A percentile compares a stretch with the other conserved stretches of the same genome.
Conservation (phyloP, 495 filamentous ascomycete genomes). For the Aspergillus ostianus region DNA sequence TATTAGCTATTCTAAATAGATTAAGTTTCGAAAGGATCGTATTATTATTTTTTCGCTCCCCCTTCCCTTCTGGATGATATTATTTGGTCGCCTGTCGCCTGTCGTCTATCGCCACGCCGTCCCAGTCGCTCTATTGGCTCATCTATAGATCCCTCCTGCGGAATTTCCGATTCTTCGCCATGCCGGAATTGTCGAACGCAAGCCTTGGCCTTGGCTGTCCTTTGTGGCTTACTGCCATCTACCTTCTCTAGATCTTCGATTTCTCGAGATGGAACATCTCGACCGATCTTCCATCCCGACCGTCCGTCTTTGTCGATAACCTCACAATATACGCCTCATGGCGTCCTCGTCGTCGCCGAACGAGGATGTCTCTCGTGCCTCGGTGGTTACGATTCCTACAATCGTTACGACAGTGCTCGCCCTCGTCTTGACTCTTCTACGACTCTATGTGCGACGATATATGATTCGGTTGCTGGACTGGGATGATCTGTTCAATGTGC, state of each 20-base stretch:
- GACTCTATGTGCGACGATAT: constrained; percentile 5
- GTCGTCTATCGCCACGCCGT: not conserved
- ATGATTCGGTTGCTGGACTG: constrained; percentile 3
- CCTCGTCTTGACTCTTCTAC: not conserved
- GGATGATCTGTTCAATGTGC: constrained; percentile 8
- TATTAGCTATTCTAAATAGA: not conserved
- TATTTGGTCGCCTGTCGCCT: not conserved
- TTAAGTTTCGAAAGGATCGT: not conserved
- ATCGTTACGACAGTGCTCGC: constrained; percentile 10
- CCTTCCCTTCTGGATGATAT: not conserved
- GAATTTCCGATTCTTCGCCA: not conserved
- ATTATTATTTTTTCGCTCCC: not conserved
- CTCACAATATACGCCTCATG: constrained; percentile 1
- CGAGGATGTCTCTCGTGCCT: constrained; percentile 12
- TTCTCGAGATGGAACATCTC: not conserved
- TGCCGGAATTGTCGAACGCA: not conserved
- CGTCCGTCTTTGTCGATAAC: not conserved
- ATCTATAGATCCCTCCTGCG: not conserved
- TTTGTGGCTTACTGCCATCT: not conserved
- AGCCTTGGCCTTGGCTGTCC: not conserved
- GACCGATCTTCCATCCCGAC: not conserved
- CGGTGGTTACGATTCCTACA: constrained; percentile 9
- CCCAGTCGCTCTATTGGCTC: not conserved
- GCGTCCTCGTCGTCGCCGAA: not conserved
- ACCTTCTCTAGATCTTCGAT: not conserved